These are phyloP conservation scores for Protomyces arabidopsidicola DNA, from an alignment of 1,139 yeast genomes.

Conservation along the genomic window DNA sequence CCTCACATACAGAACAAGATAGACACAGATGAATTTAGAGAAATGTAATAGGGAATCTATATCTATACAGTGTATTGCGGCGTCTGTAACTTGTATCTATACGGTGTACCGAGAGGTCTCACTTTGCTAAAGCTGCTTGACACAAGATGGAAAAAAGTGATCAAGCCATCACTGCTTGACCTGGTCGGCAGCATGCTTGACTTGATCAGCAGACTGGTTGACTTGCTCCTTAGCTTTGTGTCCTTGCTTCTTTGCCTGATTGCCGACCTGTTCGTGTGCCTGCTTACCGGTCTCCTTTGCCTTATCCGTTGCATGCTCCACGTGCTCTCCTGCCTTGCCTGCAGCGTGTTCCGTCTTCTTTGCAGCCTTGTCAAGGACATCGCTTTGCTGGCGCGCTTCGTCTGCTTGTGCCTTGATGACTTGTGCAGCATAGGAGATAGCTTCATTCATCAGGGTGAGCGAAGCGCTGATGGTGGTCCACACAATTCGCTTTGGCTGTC, in stretches of 20 bases:
- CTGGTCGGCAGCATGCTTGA: not conserved
- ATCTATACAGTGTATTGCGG: no score
- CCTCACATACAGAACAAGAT: no score
- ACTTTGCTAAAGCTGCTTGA: no score
- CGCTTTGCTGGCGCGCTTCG: not conserved
- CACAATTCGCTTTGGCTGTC: slow-evolving; percentile 11
- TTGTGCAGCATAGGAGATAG: slow-evolving; percentile 6
- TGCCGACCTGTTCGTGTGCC: not conserved
- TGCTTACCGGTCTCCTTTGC: not conserved
- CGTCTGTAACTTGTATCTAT: no score
- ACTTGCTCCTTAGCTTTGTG: slow-evolving; percentile 3
- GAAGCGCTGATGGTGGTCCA: slow-evolving; percentile 13
- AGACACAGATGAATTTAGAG: no score
- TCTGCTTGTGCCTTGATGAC: slow-evolving; percentile 9
- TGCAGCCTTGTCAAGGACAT: slow-evolving; percentile 4
- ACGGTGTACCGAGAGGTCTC: no score
- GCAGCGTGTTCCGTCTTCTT: not conserved
- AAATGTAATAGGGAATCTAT: no score
- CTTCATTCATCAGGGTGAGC: slow-evolving; percentile 7
- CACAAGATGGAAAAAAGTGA: no score
- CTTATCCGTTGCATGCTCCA: slow-evolving; percentile 4
- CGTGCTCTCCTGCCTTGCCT: slow-evolving; percentile 2
- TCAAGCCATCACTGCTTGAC: not conserved
- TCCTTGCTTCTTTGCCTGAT: not conserved
- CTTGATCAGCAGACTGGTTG: not conserved